These are phyloP conservation scores for Fusarium torreyae DNA, from an alignment of 2,329 filamentous ascomycete species.

Conservation along the genomic window DNA sequence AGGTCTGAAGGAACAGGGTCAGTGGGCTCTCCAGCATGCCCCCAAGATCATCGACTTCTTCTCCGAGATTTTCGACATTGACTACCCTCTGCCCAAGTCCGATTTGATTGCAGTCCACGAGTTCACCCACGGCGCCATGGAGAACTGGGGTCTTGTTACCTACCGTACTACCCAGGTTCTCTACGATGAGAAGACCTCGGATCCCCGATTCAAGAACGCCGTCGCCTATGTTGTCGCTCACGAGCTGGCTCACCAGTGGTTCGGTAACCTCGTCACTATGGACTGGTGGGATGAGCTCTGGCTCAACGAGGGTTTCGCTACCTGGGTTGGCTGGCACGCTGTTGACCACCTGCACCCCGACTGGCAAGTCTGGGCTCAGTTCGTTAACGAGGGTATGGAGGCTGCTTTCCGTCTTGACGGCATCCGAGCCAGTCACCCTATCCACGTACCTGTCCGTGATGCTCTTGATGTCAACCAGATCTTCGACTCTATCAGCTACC, in stretches of 20 bases:
- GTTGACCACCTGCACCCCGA: slow-evolving; percentile 94
- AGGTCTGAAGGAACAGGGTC: slow-evolving; percentile 93
- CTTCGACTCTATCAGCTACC: slow-evolving; percentile 96
- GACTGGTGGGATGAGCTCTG: slow-evolving; percentile 96
- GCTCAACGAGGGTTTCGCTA: slow-evolving; percentile 97
- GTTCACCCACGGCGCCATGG: slow-evolving; percentile 91
- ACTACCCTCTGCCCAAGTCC: slow-evolving; percentile 93
- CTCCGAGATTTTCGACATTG: slow-evolving; percentile 93
- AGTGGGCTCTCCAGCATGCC: slow-evolving; percentile 90
- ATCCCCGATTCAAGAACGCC: slow-evolving; percentile 90
- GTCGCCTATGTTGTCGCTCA: slow-evolving; percentile 99
- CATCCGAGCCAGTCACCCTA: slow-evolving; percentile 92
- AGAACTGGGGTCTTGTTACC: slow-evolving; percentile 97
- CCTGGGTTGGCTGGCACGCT: slow-evolving; percentile 97
- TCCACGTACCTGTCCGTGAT: slow-evolving; percentile 94
- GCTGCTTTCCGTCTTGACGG: slow-evolving; percentile 91
- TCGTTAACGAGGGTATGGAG: slow-evolving; percentile 95
- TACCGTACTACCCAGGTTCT: slow-evolving; percentile 95
- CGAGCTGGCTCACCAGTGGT: slow-evolving; percentile 97
- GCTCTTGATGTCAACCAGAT: slow-evolving; percentile 98
- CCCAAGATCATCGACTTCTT: slow-evolving; percentile 97
- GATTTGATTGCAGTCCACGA: slow-evolving; percentile 94
- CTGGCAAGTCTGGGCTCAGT: slow-evolving; percentile 98
- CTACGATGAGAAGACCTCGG: slow-evolving; percentile 94
- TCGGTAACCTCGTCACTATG: slow-evolving; percentile 95